Conservation (phyloP, 225 moss, liverwort and hornwort species). For the Marchantia paleacea region DNA sequence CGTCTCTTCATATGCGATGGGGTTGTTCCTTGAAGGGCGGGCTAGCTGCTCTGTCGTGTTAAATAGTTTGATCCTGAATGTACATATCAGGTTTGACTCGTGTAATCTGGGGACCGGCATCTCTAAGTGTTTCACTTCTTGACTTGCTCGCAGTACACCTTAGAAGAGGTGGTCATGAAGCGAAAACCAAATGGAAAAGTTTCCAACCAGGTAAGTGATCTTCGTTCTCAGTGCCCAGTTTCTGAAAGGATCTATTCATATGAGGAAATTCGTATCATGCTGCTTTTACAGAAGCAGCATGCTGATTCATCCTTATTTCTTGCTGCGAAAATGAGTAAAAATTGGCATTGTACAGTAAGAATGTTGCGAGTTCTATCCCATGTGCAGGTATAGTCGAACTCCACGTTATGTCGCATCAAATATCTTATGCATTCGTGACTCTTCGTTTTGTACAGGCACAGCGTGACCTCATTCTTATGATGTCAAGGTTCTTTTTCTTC, state of each 20-base stretch:
- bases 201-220: conserved; percentile 52
- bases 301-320: not conserved
- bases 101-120: not conserved
- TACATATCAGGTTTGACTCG: not conserved
- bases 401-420: no score
- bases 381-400: not conserved
- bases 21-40: not conserved
- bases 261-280: no score
- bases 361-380: not conserved
- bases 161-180: conserved; percentile 71
- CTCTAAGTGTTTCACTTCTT: not conserved
- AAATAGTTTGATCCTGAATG: not conserved
- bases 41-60: not conserved
- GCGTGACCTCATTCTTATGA: conserved; percentile 73
- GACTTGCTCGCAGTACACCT: conserved; percentile 54
- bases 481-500: conserved; percentile 85
- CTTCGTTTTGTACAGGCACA: conserved; percentile 55
- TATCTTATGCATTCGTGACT: not conserved
- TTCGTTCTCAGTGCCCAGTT: not conserved
- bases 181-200: conserved; percentile 48
- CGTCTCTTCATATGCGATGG: not conserved
- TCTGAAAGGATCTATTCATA: no score
- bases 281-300: not conserved
- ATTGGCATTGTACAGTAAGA: not conserved
- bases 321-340: not conserved